These are phyloP conservation scores for Lodderomyces margitis DNA, from an alignment of 1,139 yeast species.

Conservation along the genomic window DNA sequence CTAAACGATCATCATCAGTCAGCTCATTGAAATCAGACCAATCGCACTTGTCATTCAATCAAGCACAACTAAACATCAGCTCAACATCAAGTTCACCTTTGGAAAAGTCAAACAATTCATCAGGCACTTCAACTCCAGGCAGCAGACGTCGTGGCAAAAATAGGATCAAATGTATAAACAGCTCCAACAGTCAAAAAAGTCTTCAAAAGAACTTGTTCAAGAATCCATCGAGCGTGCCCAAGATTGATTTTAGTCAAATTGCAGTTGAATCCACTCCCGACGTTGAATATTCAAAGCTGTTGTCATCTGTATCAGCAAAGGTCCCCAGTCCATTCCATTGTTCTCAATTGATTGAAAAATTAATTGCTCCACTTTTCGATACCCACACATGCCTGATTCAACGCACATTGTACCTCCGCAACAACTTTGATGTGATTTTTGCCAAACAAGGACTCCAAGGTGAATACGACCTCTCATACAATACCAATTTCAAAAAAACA, in stretches of 20 bases:
- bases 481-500: constrained; percentile 15
- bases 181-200: background rate
- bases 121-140: constrained; percentile 3
- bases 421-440: constrained; percentile 7
- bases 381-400: constrained; percentile 12
- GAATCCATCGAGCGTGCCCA: background rate
- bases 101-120: constrained; percentile 6
- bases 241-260: constrained; percentile 12
- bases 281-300: constrained; percentile 9
- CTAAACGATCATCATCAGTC: constrained; percentile 11
- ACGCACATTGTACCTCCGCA: constrained; percentile 13
- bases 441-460: background rate
- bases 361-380: constrained; percentile 12
- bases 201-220: background rate
- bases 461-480: constrained; percentile 11
- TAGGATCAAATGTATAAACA: background rate
- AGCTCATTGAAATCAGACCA: constrained; percentile 12
- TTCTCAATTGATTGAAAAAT: constrained; percentile 10
- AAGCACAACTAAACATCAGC: constrained; percentile 3
- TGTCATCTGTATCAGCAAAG: constrained; percentile 8
- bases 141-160: background rate
- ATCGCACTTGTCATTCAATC: constrained; percentile 11
- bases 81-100: constrained; percentile 10
- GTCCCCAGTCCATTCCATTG: constrained; percentile 13
- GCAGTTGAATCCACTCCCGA: constrained; percentile 13